A percentile compares a stretch with the other conserved stretches of the same genome.
Conservation (phyloP, 2,329 filamentous ascomycete genomes). For the Diaporthe humulicola region DNA sequence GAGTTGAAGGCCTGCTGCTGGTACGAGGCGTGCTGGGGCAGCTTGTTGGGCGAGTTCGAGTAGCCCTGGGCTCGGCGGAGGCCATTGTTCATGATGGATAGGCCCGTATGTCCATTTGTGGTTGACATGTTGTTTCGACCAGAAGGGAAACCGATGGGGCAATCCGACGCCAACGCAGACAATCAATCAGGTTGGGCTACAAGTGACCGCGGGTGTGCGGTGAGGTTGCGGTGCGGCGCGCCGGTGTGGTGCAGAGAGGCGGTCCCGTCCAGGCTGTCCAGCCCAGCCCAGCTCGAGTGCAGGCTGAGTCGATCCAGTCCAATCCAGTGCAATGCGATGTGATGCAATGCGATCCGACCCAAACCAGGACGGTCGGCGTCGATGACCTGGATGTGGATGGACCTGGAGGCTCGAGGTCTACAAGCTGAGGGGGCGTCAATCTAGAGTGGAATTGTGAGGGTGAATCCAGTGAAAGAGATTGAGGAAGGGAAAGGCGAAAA, state of each 20-base stretch:
- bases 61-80: slow-evolving; percentile 61
- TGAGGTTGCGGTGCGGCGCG: not conserved
- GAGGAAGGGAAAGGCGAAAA: slow-evolving; percentile 32
- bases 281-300: slow-evolving; percentile 4
- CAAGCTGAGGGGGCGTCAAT: slow-evolving; percentile 33
- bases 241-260: not conserved
- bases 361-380: slow-evolving; percentile 18
- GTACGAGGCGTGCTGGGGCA: slow-evolving; percentile 67
- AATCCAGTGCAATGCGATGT: not conserved
- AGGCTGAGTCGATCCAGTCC: slow-evolving; percentile 16
- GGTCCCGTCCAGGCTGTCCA: not conserved
- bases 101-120: slow-evolving; percentile 65
- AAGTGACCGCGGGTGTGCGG: slow-evolving; percentile 8
- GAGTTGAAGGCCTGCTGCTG: slow-evolving; percentile 66
- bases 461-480: slow-evolving; percentile 31
- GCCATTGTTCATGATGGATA: slow-evolving; percentile 63
- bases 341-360: slow-evolving; percentile 19
- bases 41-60: slow-evolving; percentile 66
- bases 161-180: slow-evolving; percentile 7
- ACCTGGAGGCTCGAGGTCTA: slow-evolving; percentile 26
- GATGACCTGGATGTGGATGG: slow-evolving; percentile 26
- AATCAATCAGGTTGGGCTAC: slow-evolving; percentile 22
- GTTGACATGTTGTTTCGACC: slow-evolving; percentile 48
- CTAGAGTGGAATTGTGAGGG: slow-evolving; percentile 24
- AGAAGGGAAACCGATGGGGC: slow-evolving; percentile 9